Evolutionary conservation across 176 grass and related monocot species (phyloP), one percentile per base, ranked within the genome.

Genomic region (Otatea glauca): DNA sequence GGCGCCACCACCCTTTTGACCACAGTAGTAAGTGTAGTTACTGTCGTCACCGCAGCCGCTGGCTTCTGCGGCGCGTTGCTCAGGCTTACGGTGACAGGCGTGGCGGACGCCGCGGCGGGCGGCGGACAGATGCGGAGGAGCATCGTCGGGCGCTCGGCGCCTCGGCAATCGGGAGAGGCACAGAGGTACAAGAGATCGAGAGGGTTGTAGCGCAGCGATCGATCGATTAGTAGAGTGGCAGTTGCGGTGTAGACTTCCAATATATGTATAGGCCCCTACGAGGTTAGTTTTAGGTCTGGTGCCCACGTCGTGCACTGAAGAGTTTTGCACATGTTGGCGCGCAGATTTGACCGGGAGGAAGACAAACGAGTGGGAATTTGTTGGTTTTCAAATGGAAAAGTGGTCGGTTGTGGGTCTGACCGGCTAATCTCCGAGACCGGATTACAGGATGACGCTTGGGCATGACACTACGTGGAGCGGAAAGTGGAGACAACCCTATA

Each of bases 361-460:
- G 18, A 44, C 45, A 15, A 50, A 50, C 4, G 48, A 1, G 48
- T 15, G 14, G 48, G 48, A 1, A 13, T 50, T 15, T 7, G 38
- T 1, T 12, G 44, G 1, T 48, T 78, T 42, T 83, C 21, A 62
- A 70, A 32, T 14, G 10, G 25, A 2, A 75, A 87, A 58, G 86
- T 88, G 86, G 86, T 88, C 79, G 79, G 86, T 82, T 70, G 21
- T 79, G 79, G 86, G 79, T 82, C 27, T 56, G 4, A 59, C 29
- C 20, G 38, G 38, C 48, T 42, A 10, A 1, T 53, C 62, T 21
- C 65, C 5, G 21, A 2, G n/a, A 68, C 56, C 43, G 10, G n/a
- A 13, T 7, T 43, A 3, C 6, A 16, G 59, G 15, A 7, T 79
- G 44, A 49, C 13, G 20, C 7, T 6, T 14, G 35, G 16, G 1